Evolutionary conservation across 352 stramenopile species (phyloP), one percentile per base, ranked within the genome.

Genomic region (Pythium monospermum): DNA sequence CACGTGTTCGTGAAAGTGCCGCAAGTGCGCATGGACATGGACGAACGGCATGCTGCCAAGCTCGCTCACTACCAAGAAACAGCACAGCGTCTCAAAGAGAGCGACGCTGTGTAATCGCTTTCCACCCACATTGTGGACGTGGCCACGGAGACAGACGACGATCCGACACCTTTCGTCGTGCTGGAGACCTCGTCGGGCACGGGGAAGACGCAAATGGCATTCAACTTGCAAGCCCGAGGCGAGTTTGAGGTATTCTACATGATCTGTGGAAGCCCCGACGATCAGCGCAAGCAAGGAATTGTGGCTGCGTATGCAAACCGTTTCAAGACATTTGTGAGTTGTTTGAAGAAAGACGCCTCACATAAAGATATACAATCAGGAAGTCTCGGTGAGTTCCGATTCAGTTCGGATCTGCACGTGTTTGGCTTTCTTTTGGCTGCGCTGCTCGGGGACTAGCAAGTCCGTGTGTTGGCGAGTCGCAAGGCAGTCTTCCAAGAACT

Each of bases 161-260:
- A n/a, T n/a, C n/a, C n/a, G 4, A 22, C 11, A 19, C 41, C 38
- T 25, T 57, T 61, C 26, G 57, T 61, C 22, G 36, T 49, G 22
- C 39, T 63, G 27, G 48, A 57, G 48, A 58, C 27, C 48, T 63
- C 48, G 28, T 53, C 40, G 3, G 47, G 55, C 25, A 47, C 53
- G 55, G 41, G 55, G 11, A 58, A 63, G 55, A 63, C 55, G 23
- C 36, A 63, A 42, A 63, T 58, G 48, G 55, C 47, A 6, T 63
- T 63, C 43, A 63, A 63, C 19, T 44, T 63, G 22, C 51, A 53
- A 41, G 39, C 46, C 8, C 35, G 41, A 8, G 41, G 27, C 4
- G 37, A 41, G 10, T 3, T 47, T 13, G 33, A 63, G 2, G 55
- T 44, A 26, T 25, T 46, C 19, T 47, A 55, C 49, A 3, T 57